These are phyloP conservation scores for Astrephomene gubernaculifera DNA, from an alignment of 139 green algal species.

Conservation along the genomic window DNA sequence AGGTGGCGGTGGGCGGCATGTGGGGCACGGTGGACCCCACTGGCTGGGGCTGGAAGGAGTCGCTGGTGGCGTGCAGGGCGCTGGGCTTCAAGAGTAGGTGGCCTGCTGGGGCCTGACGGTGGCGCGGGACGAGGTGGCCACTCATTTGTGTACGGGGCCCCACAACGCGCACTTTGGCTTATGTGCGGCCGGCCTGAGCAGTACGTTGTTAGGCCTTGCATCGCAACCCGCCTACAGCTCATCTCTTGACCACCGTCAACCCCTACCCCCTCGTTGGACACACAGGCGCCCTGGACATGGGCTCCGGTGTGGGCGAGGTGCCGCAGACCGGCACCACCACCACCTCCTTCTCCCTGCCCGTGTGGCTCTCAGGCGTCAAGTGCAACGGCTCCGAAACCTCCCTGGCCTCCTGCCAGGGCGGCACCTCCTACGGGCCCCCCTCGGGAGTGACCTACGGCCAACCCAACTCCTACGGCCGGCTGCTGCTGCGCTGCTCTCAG, in stretches of 20 bases:
- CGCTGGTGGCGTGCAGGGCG: background rate
- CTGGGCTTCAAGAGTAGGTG: slow-evolving; percentile 26
- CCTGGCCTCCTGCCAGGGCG: background rate
- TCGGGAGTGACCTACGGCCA: background rate
- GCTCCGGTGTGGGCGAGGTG: background rate
- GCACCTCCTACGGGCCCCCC: background rate
- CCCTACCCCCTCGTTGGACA: background rate
- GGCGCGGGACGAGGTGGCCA: too few species aligned
- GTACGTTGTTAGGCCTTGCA: too few species aligned
- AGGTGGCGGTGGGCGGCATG: slow-evolving; percentile 6
- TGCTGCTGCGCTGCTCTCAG: background rate
- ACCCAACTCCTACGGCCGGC: background rate
- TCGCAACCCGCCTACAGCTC: too few species aligned
- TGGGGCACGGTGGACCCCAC: background rate
- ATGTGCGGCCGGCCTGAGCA: too few species aligned
- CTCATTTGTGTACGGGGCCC: too few species aligned
- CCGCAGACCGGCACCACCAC: too few species aligned
- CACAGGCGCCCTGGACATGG: background rate
- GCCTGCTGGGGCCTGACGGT: too few species aligned
- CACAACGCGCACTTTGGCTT: too few species aligned
- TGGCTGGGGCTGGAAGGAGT: slow-evolving; percentile 21
- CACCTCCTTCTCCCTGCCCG: background rate
- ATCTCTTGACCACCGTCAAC: too few species aligned
- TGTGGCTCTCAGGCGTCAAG: background rate
- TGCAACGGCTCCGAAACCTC: slow-evolving; percentile 5